Conservation (phyloP, 306 rosid species). For the Prunus armeniaca region DNA sequence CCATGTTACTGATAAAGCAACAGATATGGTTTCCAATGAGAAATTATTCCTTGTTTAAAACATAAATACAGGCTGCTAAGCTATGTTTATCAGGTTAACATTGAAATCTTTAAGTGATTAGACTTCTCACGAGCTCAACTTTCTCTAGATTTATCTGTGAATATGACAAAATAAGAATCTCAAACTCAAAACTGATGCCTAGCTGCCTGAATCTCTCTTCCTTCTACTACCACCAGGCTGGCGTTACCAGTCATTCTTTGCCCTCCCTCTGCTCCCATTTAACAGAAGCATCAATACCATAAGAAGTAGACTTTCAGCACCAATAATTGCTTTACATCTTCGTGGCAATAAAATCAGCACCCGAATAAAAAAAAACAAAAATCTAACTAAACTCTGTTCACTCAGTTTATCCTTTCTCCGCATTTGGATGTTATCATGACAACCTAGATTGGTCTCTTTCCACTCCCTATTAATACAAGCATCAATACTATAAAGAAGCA, state of each 20-base stretch:
- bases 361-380: not conserved
- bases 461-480: not conserved
- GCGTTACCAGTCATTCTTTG: not conserved
- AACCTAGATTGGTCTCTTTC: not conserved
- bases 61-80: not conserved
- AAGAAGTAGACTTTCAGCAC: not conserved
- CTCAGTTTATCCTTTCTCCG: not conserved
- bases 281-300: not conserved
- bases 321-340: not conserved
- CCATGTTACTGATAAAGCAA: not conserved
- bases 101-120: not conserved
- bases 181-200: no score
- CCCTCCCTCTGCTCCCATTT: not conserved
- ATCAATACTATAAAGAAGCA: not conserved
- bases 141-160: not conserved
- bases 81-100: not conserved
- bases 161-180: not conserved
- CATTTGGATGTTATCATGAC: not conserved
- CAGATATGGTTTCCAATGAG: not conserved
- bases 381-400: not conserved
- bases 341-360: not conserved
- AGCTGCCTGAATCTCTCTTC: no score
- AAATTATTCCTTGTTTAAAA: not conserved
- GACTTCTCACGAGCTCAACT: not conserved
- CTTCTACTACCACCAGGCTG: no score